Evolutionary conservation across 2,329 filamentous ascomycete species (phyloP).

Genomic region (Chaetomium globosum): DNA sequence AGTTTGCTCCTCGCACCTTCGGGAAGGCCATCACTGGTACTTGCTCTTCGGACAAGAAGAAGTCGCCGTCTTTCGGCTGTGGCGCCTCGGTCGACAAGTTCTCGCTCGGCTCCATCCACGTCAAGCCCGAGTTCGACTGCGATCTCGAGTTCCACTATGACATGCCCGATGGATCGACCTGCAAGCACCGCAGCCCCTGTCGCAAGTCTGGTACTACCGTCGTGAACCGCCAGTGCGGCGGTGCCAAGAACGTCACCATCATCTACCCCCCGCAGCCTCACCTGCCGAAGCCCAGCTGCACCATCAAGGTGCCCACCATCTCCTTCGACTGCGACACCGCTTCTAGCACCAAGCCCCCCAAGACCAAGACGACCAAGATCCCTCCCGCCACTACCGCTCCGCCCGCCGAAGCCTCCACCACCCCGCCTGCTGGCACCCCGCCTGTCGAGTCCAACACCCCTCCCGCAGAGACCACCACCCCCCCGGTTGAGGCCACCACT

Average conservation of each 20-base stretch:
- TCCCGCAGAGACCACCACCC: constrained; percentile 27
- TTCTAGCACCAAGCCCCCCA: constrained; percentile 40
- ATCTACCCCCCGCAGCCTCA: constrained; percentile 63
- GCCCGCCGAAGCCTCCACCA: constrained; percentile 21
- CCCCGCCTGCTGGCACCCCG: constrained; percentile 26
- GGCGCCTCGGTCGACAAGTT: constrained; percentile 58
- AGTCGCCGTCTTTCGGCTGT: constrained; percentile 62
- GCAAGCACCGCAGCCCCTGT: constrained; percentile 77
- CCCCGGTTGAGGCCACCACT: constrained; percentile 11
- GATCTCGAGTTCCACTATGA: constrained; percentile 83
- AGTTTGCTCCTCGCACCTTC: constrained; percentile 54
- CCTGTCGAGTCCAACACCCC: constrained; percentile 37
- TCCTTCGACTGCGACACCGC: constrained; percentile 68
- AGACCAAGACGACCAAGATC: constrained; percentile 31
- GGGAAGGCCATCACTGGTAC: constrained; percentile 64
- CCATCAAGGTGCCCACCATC: constrained; percentile 73
- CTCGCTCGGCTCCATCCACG: constrained; percentile 73
- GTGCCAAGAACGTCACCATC: constrained; percentile 79
- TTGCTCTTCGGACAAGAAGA: constrained; percentile 50
- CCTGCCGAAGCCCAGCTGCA: constrained; percentile 62
- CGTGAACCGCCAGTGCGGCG: constrained; percentile 87
- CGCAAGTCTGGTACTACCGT: constrained; percentile 68
- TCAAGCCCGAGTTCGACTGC: constrained; percentile 73
- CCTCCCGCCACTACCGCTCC: constrained; percentile 21
- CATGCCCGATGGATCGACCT: constrained; percentile 79